These are phyloP conservation scores for Apiospora marii DNA, from an alignment of 2,329 filamentous ascomycete species.

Conservation along the genomic window DNA sequence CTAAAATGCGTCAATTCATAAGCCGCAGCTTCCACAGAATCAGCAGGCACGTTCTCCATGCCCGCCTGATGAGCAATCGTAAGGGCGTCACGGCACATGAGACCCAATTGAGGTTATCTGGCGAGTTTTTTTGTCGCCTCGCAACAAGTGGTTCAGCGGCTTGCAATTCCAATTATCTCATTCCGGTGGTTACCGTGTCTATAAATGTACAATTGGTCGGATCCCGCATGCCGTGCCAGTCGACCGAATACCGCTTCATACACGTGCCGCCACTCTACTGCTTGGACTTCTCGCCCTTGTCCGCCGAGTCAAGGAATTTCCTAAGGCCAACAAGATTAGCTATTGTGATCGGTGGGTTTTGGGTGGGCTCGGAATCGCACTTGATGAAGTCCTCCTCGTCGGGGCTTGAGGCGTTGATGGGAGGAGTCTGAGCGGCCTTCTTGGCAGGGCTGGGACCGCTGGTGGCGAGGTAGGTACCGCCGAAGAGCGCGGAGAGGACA, in stretches of 20 bases:
- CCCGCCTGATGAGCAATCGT: neutral
- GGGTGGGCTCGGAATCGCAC: conserved; percentile 48
- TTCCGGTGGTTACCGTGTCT: conserved; percentile 29
- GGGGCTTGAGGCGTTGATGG: conserved; percentile 68
- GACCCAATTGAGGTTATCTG: neutral
- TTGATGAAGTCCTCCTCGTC: conserved; percentile 73
- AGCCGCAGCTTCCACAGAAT: neutral
- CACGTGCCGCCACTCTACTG: conserved; percentile 42
- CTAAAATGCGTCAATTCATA: neutral
- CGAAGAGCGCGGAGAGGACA: conserved; percentile 60
- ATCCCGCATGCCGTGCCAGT: conserved; percentile 17
- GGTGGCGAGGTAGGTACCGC: conserved; percentile 53
- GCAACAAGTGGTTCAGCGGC: neutral
- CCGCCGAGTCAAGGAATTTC: conserved; percentile 56
- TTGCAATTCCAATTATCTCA: conserved; percentile 22
- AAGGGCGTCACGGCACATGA: neutral
- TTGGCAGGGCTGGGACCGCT: conserved; percentile 55
- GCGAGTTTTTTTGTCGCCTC: neutral
- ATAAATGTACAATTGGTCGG: conserved; percentile 29
- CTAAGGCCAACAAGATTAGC: conserved; percentile 40
- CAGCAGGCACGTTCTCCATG: neutral
- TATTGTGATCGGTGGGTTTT: neutral
- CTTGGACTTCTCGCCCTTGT: conserved; percentile 52
- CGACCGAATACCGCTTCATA: conserved; percentile 25
- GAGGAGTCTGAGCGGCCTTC: conserved; percentile 53